A percentile compares a stretch with the other conserved stretches of the same genome.
Conservation (phyloP, 2,329 filamentous ascomycete species). For the Aspergillus sp. region DNA sequence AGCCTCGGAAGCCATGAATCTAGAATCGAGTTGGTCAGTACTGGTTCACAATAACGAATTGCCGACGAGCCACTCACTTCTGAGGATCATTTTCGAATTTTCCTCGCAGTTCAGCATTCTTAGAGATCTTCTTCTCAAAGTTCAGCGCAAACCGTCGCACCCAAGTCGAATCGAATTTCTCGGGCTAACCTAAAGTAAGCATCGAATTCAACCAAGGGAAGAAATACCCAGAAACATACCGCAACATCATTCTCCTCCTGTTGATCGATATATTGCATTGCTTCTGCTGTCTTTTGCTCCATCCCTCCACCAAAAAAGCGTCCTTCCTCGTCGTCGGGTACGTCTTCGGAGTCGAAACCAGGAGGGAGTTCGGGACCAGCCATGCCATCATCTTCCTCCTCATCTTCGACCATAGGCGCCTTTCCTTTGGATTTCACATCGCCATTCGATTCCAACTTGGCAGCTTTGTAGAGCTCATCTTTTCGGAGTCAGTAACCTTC, state of each 20-base stretch:
- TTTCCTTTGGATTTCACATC: slow-evolving; percentile 47
- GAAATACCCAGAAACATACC: slow-evolving; percentile 19
- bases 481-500: slow-evolving; percentile 10
- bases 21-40: slow-evolving; percentile 10
- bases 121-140: slow-evolving; percentile 86
- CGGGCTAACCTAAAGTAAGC: slow-evolving; percentile 42
- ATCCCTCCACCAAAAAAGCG: slow-evolving; percentile 95
- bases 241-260: slow-evolving; percentile 52
- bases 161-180: slow-evolving; percentile 81
- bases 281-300: slow-evolving; percentile 71
- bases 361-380: slow-evolving; percentile 53
- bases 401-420: slow-evolving; percentile 44
- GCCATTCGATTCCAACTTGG: slow-evolving; percentile 48
- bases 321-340: slow-evolving; percentile 78
- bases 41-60: not conserved
- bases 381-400: slow-evolving; percentile 41
- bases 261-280: slow-evolving; percentile 81
- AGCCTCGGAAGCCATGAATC: slow-evolving; percentile 76
- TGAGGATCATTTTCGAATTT: slow-evolving; percentile 75
- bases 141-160: slow-evolving; percentile 72
- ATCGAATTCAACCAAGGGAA: not conserved
- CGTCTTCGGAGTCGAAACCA: slow-evolving; percentile 54
- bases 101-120: slow-evolving; percentile 83
- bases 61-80: slow-evolving; percentile 47
- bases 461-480: slow-evolving; percentile 57